Percentiles rank a stretch among this genome's conserved stretches.
phyloP scores from a whole-genome alignment of 257 asterid genomes.

The Echites panduratus region DNA sequence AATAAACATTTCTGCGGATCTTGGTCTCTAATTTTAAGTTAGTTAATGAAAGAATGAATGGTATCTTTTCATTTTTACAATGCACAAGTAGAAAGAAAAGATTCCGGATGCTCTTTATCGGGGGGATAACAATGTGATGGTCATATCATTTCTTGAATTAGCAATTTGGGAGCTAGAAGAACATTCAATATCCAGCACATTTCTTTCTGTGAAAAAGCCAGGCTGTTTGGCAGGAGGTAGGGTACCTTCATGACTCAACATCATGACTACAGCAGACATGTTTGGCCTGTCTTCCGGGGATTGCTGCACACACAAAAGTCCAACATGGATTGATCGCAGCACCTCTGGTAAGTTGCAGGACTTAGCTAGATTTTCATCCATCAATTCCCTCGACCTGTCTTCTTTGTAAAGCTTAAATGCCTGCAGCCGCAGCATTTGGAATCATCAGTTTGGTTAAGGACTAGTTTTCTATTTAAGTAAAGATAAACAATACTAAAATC shows the following conservation, averaged over 20 bases:
- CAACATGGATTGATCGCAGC: neutral
- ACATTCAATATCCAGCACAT: neutral
- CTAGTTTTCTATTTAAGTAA: too few relatives aligned
- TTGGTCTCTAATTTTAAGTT: too few relatives aligned
- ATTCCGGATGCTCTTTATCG: neutral
- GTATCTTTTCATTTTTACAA: too few relatives aligned
- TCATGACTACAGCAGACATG: neutral
- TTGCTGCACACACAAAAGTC: neutral
- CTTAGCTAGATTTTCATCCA: neutral
- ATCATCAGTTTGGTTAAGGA: too few relatives aligned
- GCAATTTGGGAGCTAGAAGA: slow-evolving; percentile 1
- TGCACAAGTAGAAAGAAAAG: too few relatives aligned
- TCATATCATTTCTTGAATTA: neutral
- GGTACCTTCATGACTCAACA: neutral
- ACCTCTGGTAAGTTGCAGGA: neutral
- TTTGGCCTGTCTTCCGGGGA: neutral
- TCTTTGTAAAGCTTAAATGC: neutral
- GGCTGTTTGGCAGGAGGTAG: neutral
- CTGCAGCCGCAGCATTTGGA: neutral
- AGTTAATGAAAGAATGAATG: too few relatives aligned
- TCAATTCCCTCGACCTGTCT: neutral
- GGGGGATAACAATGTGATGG: neutral
- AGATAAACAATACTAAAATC: neutral
- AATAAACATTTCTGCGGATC: too few relatives aligned
- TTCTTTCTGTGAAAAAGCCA: neutral